A percentile compares a stretch with the other conserved stretches of the same genome.
These are phyloP conservation scores for Sclerotiophoma versabilis DNA, from an alignment of 2,329 filamentous ascomycete genomes.

Conservation along the genomic window DNA sequence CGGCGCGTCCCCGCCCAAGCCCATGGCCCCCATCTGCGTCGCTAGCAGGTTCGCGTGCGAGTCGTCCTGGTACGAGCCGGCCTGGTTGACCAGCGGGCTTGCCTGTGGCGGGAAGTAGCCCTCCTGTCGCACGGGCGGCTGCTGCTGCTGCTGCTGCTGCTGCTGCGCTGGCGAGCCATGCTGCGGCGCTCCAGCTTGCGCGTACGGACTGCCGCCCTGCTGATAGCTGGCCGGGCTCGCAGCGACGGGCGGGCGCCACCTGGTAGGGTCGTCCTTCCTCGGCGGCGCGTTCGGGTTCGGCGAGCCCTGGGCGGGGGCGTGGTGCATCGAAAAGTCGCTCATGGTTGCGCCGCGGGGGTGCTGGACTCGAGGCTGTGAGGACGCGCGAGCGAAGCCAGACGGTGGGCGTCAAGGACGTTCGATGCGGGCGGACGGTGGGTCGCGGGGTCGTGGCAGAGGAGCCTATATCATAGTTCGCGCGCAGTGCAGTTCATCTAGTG, in stretches of 20 bases:
- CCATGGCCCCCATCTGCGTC: slow-evolving; percentile 39
- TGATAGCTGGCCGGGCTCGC: slow-evolving; percentile 55
- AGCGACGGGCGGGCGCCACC: slow-evolving; percentile 53
- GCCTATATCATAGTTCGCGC: slow-evolving; percentile 33
- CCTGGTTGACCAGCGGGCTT: slow-evolving; percentile 25
- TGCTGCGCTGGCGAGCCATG: slow-evolving; percentile 37
- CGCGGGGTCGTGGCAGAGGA: slow-evolving; percentile 19
- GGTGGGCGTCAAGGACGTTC: slow-evolving; percentile 19
- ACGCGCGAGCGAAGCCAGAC: slow-evolving; percentile 1
- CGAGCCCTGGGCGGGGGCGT: slow-evolving; percentile 43
- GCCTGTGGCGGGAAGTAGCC: slow-evolving; percentile 53
- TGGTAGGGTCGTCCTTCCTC: slow-evolving; percentile 40
- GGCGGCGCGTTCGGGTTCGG: slow-evolving; percentile 36
- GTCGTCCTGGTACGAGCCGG: slow-evolving; percentile 30
- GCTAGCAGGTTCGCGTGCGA: slow-evolving; percentile 45
- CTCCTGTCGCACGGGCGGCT: slow-evolving; percentile 42
- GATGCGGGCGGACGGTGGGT: slow-evolving; percentile 17
- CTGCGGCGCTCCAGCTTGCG: slow-evolving; percentile 42
- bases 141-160: slow-evolving; percentile 37
- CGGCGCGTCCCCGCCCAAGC: slow-evolving; percentile 48
- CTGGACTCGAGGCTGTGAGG: slow-evolving; percentile 12
- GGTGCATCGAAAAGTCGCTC: slow-evolving; percentile 49
- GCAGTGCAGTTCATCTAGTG: slow-evolving; percentile 16
- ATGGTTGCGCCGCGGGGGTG: slow-evolving; percentile 42
- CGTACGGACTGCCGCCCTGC: slow-evolving; percentile 46